Base-by-base conservation (phyloP, 2,329 filamentous ascomycete species). In the Botryosphaeria dothidea region DNA sequence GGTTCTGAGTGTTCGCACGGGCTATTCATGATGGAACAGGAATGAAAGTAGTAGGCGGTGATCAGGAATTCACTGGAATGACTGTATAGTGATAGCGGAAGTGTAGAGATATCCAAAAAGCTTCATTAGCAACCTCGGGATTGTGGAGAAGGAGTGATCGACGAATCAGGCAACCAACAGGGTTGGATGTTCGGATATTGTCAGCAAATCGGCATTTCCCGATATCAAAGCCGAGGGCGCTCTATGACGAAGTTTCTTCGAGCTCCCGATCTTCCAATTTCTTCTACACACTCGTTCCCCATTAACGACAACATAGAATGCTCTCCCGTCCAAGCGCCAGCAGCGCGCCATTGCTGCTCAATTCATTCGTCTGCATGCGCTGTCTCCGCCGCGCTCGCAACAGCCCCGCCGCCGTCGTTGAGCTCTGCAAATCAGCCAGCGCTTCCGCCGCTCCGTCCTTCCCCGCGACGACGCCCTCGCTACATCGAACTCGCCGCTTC, bases 121-220 rank as follows among this genome's bases (percentile, higher is more conserved):
- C 11, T 6, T 23, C 9, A 54, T 54, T 21, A 52, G 34, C 34
- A 38, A 11, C 5, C 38, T 41, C 38, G 4, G 17, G 2, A 11
- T 41, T 31, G 23, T 29, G 25, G 23, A 45, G 38, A 43, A 17
- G 15, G 38, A 43, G 38, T 48, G 38, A 46, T 46, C 27, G 41
- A 25, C 41, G 11, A 46, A 34, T 60, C 23, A 46, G 56, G 56
- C 54, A 41, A 45, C 15, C 54, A 6, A 23, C 17, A 21, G 23
- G 17, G 54, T 4, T 31, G 19, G 52, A 19, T n/a, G 34, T 29
- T 38, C 23, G 19, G 61, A 27, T 56, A 23, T 51, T 54, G 48
- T 64, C 25, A 64, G 36, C 61, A 52, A 46, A 56, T 64, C 61
- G 61, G 61, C 61, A 45, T 48, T 64, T 36, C 27, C 41, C 56